A percentile compares a stretch with the other conserved stretches of the same genome.
Evolutionary conservation across 306 rosid species (phyloP).

Genomic region (Medicago lupulina): DNA sequence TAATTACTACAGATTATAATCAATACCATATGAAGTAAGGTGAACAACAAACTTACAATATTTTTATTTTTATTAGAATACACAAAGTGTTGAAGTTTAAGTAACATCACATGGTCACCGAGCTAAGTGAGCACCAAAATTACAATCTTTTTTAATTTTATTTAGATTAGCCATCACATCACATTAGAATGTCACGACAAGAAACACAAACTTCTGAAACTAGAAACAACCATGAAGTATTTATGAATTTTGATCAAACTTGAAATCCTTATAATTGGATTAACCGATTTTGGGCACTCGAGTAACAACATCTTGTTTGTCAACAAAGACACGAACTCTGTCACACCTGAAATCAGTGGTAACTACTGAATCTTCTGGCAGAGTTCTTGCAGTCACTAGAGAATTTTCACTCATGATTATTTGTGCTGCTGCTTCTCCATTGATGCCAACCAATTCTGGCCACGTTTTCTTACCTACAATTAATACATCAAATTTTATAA

Average conservation of each 20-base stretch:
- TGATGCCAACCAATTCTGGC: constrained; percentile 59
- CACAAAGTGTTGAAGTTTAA: not conserved
- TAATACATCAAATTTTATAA: not conserved
- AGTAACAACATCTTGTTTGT: constrained; percentile 38
- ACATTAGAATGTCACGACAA: not conserved
- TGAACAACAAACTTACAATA: too few species aligned
- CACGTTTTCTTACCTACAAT: constrained; percentile 60
- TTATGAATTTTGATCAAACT: not conserved
- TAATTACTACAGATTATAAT: too few species aligned
- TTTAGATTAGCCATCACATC: not conserved
- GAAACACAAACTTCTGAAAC: not conserved
- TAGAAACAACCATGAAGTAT: not conserved
- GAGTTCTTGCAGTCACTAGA: constrained; percentile 37
- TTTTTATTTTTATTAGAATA: too few species aligned
- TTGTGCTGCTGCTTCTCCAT: constrained; percentile 49
- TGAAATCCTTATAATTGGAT: not conserved
- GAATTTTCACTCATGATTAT: constrained; percentile 53
- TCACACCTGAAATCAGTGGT: constrained; percentile 53
- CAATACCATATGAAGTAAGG: too few species aligned
- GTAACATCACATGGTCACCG: not conserved
- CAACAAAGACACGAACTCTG: constrained; percentile 63
- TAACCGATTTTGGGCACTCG: constrained; percentile 56
- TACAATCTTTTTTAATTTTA: not conserved
- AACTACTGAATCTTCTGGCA: constrained; percentile 49
- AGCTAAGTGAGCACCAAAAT: not conserved